A percentile compares a stretch with the other conserved stretches of the same genome.
Evolutionary conservation across 1,284 basidiomycete genomes (phyloP).

Genomic region (Moniliella sp.): DNA sequence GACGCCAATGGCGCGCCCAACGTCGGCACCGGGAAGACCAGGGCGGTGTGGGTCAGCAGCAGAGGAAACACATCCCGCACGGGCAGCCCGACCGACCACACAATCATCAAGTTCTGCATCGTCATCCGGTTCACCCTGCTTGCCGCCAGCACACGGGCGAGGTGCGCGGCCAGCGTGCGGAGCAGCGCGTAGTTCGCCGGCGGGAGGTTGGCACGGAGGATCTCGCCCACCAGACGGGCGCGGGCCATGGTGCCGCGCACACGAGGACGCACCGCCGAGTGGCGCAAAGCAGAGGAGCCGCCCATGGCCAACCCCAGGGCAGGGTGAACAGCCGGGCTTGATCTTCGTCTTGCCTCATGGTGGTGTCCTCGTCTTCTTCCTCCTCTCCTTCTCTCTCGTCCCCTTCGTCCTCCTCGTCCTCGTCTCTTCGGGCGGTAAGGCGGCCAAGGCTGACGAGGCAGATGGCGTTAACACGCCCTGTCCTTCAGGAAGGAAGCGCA

Average conservation of each 20-base stretch:
- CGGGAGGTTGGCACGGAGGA: conserved; percentile 69
- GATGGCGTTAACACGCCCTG: too few species aligned
- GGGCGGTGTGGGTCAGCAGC: too few species aligned
- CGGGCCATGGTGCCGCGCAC: conserved; percentile 70
- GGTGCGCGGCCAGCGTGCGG: conserved; percentile 10
- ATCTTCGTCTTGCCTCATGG: conserved; percentile 1
- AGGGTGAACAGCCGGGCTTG: background rate
- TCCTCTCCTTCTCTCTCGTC: conserved; percentile 13
- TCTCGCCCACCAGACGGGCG: conserved; percentile 69
- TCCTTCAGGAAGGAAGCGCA: conserved; percentile 23
- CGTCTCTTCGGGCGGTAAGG: conserved; percentile 19
- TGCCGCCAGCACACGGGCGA: conserved; percentile 83
- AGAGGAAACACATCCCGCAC: too few species aligned
- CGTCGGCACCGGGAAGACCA: too few species aligned
- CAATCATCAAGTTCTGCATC: conserved; percentile 90
- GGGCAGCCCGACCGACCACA: too few species aligned
- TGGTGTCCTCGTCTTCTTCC: background rate
- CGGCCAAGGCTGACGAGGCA: too few species aligned
- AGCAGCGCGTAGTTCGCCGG: conserved; percentile 44
- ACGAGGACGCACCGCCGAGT: conserved; percentile 61
- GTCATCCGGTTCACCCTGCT: conserved; percentile 88
- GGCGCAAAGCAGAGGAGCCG: conserved; percentile 50
- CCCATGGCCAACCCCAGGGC: background rate
- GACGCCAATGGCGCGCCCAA: too few species aligned
- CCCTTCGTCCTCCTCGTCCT: conserved; percentile 23